A percentile compares a stretch with the other conserved stretches of the same genome.
Evolutionary conservation across 495 filamentous ascomycete species (phyloP).

Genomic region (Podospora bellae-mahoneyi): DNA sequence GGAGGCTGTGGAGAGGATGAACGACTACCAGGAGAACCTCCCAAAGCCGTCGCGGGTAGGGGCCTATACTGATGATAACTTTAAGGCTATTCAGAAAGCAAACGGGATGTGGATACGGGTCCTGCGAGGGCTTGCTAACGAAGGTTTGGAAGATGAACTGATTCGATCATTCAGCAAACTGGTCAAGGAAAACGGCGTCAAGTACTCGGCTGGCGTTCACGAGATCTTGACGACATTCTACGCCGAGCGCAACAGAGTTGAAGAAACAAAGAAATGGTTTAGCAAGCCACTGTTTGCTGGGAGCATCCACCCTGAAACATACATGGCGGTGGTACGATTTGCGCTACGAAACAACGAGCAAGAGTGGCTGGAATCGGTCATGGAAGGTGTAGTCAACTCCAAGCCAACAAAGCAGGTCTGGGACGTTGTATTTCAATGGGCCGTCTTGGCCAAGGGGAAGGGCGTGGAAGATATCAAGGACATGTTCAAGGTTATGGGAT

Average conservation of each 20-base stretch:
- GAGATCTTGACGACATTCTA: conserved; percentile 52
- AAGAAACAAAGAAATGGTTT: conserved; percentile 62
- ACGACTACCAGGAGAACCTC: conserved; percentile 37
- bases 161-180: conserved; percentile 35
- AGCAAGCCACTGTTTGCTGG: conserved; percentile 49
- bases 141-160: conserved; percentile 57
- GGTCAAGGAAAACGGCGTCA: conserved; percentile 31
- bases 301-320: conserved; percentile 36
- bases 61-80: not conserved
- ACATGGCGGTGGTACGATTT: conserved; percentile 52
- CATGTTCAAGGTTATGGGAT: conserved; percentile 61
- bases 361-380: conserved; percentile 61
- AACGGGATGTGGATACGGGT: conserved; percentile 57
- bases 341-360: conserved; percentile 52
- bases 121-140: conserved; percentile 62
- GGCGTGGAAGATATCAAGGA: conserved; percentile 65
- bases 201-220: conserved; percentile 41
- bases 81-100: conserved; percentile 29
- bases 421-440: conserved; percentile 73
- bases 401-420: conserved; percentile 52
- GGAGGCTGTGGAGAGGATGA: conserved; percentile 53
- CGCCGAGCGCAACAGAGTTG: conserved; percentile 46
- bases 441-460: conserved; percentile 62
- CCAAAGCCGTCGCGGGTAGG: not conserved
- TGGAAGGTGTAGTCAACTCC: conserved; percentile 53